Base-by-base conservation (phyloP, 2,329 filamentous ascomycete genomes). In the Shiraia sp. region DNA sequence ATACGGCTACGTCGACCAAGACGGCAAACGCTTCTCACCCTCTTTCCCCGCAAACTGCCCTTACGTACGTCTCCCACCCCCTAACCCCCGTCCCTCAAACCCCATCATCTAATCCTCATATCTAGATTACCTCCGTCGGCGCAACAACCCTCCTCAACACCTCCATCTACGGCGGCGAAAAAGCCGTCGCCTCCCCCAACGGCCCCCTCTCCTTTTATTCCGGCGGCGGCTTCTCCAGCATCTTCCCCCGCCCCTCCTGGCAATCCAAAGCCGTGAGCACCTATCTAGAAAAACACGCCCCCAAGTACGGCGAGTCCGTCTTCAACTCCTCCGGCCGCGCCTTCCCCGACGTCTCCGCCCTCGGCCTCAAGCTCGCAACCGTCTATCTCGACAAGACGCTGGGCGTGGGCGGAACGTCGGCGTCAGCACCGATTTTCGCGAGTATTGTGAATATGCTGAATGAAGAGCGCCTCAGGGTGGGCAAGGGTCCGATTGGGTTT, bases 21-120 rank as follows among this genome's bases (percentile, higher is more conserved):
- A 42, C 1, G 48, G 42, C 6, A 45, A 34, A 6, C 30, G 34
- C 1, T 80, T 83, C 51, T 71, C 81, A 19, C 75, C 81, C 1
- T 77, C 75, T 2, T 87, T 86, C 63, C 84, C 84, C 0, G 78
- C 77, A 0, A 77, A 77, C 2, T 88, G 84, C 49, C 84, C 83
- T 0, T 87, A 79, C 63, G 78, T 87, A 3, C 34, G 16, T 31
- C 9, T 22, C n/a, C 15, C 3, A 3, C 22, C 27, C 9, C 23
- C 8, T 26, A 4, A 13, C n/a, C 19, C 9, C 17, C 7, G 9
- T 2, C 31, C 7, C 23, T n/a, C 12, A 4, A 10, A 13, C n/a
- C 3, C n/a, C 12, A 24, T 8, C 29, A 10, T 8, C 15, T 19
- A 22, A n/a, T 14, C n/a, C 10, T 3, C 10, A 16, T 10, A 10